Evolutionary conservation across 2,329 filamentous ascomycete genomes (phyloP), one percentile per base, ranked within the genome.

Genomic region (Alternaria hordeiaustralica): DNA sequence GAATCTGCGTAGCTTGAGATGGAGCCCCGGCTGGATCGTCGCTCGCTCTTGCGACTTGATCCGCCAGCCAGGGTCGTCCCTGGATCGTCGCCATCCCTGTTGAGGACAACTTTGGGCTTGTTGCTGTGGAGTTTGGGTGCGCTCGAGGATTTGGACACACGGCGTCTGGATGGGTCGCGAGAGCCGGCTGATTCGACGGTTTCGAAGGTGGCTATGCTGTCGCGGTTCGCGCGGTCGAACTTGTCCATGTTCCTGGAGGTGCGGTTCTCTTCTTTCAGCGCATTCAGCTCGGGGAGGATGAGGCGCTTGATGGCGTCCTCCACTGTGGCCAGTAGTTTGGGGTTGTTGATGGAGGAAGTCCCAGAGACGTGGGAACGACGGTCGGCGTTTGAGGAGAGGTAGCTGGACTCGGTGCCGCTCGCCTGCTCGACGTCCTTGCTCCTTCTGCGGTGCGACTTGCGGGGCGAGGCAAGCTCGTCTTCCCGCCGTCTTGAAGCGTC

Each of bases 271-370:
- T 94, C 89, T 79, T 97, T 97, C 58, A 99, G 84, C 10, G 94
- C 93, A 71, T 93, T 95, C 47, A 99, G 85, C 79, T 99, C 95
- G 0, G 96, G 96, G 3, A 99, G 82, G 57, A 97, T 97, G 54
- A 97, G 85, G 53, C 94, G 88, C 66, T 93, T 90, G 74, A 97
- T 97, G 13, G 94, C 94, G 81, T 97, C 94, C 81, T 97, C 94
- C 4, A 97, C 94, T 0, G 94, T 96, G 74, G 96, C 92, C 3
- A 97, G 86, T 2, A 97, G 83, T 76, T 93, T 96, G 0, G 94
- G 94, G 74, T 97, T 97, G 81, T 96, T 97, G 78, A 96, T 92
- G 0, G 92, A 95, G 4, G 93, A 92, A 2, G 81, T 80, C 63
- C 71, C 78, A 10, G 80, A 81, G 21, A 78, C 69, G 67, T 87